A percentile compares a stretch with the other conserved stretches of the same genome.
Evolutionary conservation across 2,329 filamentous ascomycete species (phyloP).

Genomic region (Zelopaecilomyces penicillatus): DNA sequence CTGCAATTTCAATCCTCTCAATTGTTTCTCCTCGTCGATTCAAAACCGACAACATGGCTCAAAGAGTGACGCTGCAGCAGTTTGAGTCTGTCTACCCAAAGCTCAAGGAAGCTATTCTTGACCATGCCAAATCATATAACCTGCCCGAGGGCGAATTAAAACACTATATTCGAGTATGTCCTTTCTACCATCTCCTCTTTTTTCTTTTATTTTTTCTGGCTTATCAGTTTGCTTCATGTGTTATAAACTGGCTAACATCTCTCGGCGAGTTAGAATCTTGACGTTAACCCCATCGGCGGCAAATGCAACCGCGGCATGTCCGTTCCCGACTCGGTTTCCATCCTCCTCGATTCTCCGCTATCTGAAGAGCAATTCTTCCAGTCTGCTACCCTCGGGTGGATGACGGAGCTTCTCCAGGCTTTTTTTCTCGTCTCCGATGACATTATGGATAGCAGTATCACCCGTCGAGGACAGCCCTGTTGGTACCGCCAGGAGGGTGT

Average conservation of each 20-base stretch:
- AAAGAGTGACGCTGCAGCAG: conserved; percentile 71
- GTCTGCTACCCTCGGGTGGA: conserved; percentile 84
- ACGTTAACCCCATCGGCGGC: conserved; percentile 81
- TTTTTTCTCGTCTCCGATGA: conserved; percentile 99
- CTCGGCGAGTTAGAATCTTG: conserved; percentile 52
- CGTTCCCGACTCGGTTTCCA: conserved; percentile 80
- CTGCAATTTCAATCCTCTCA: background rate
- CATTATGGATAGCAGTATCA: conserved; percentile 96
- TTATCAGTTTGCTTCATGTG: background rate
- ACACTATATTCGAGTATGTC: background rate
- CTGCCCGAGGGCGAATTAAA: conserved; percentile 70
- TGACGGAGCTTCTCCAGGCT: conserved; percentile 95
- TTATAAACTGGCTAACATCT: background rate
- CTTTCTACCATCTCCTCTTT: conserved; percentile 9
- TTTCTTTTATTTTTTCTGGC: conserved; percentile 2
- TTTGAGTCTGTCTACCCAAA: conserved; percentile 88
- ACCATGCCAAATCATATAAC: conserved; percentile 72
- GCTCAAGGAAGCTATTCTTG: conserved; percentile 73
- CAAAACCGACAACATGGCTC: conserved; percentile 39
- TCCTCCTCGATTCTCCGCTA: conserved; percentile 65
- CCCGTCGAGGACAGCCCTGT: conserved; percentile 86
- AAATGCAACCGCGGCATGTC: conserved; percentile 99
- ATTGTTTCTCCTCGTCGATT: background rate
- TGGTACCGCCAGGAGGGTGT: conserved; percentile 91
- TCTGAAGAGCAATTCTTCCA: conserved; percentile 79